A percentile compares a stretch with the other conserved stretches of the same genome.
phyloP scores from a whole-genome alignment of 352 stramenopile genomes.

The Globisporangium barbulae region DNA sequence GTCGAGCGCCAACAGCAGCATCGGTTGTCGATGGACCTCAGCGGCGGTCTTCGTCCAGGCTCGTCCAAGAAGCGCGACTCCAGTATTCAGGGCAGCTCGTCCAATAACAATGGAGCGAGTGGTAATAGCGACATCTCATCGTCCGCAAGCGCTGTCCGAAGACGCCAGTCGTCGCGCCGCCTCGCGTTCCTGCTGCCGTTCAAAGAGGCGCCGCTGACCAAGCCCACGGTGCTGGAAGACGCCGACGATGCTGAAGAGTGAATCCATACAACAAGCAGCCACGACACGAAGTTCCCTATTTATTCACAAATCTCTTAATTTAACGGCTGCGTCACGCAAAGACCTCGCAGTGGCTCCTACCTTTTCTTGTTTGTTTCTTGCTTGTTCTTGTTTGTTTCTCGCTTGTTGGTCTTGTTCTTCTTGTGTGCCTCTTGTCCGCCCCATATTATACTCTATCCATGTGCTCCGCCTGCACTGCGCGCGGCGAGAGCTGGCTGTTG shows the following conservation, averaged over 20 bases:
- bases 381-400: not conserved
- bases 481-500: conserved; percentile 22
- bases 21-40: conserved; percentile 22
- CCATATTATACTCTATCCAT: conserved; percentile 70
- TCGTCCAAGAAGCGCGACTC: conserved; percentile 25
- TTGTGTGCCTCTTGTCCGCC: not conserved
- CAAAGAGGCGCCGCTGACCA: not conserved
- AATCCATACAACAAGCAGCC: not conserved
- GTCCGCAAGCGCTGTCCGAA: not conserved
- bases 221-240: conserved; percentile 6
- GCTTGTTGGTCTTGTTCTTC: not conserved
- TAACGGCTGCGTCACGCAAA: conserved; percentile 14
- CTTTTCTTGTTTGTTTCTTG: not conserved
- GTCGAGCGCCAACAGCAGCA: conserved; percentile 45
- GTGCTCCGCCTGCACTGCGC: conserved; percentile 40
- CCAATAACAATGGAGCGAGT: not conserved
- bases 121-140: not conserved
- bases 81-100: not conserved
- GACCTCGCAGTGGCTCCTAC: not conserved
- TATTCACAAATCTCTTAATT: conserved; percentile 20
- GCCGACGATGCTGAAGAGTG: not conserved
- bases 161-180: conserved; percentile 6
- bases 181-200: conserved; percentile 12
- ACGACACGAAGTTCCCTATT: conserved; percentile 14
- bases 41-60: not conserved